phyloP scores from a whole-genome alignment of 202 grass and related monocot genomes.

The Panicum hallii region DNA sequence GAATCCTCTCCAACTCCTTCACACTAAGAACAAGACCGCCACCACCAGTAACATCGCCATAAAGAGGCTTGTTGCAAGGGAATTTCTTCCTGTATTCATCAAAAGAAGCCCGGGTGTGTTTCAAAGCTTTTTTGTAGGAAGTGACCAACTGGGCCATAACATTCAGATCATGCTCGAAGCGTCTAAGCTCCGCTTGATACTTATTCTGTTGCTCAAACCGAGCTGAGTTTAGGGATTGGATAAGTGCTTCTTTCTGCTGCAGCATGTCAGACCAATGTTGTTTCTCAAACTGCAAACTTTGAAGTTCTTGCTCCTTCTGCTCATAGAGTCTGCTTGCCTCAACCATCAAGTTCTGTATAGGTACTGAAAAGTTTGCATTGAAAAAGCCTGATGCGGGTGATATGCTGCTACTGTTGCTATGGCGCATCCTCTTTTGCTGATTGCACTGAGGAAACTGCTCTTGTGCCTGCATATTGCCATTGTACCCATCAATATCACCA shows the following conservation, averaged over 20 bases:
- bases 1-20: constrained; percentile 80
- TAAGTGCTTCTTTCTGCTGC: constrained; percentile 76
- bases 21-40: constrained; percentile 82
- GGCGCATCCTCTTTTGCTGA: constrained; percentile 73
- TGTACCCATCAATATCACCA: constrained; percentile 72
- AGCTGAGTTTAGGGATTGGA: constrained; percentile 71
- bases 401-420: constrained; percentile 46
- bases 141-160: constrained; percentile 75
- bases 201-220: constrained; percentile 78
- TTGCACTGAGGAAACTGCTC: constrained; percentile 69
- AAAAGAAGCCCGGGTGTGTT: constrained; percentile 59
- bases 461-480: constrained; percentile 51
- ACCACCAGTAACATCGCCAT: constrained; percentile 69
- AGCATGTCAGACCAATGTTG: constrained; percentile 59
- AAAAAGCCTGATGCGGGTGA: constrained; percentile 57
- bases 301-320: constrained; percentile 68
- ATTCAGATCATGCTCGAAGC: constrained; percentile 92
- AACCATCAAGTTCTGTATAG: constrained; percentile 47
- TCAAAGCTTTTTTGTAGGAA: constrained; percentile 78
- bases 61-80: constrained; percentile 66
- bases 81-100: constrained; percentile 81
- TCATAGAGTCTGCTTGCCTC: constrained; percentile 61
- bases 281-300: constrained; percentile 67
- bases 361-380: constrained; percentile 47
- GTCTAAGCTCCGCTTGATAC: constrained; percentile 67